A percentile compares a stretch with the other conserved stretches of the same genome.
Evolutionary conservation across 495 filamentous ascomycete species (phyloP).

Genomic region (Aspergillus biplanus): DNA sequence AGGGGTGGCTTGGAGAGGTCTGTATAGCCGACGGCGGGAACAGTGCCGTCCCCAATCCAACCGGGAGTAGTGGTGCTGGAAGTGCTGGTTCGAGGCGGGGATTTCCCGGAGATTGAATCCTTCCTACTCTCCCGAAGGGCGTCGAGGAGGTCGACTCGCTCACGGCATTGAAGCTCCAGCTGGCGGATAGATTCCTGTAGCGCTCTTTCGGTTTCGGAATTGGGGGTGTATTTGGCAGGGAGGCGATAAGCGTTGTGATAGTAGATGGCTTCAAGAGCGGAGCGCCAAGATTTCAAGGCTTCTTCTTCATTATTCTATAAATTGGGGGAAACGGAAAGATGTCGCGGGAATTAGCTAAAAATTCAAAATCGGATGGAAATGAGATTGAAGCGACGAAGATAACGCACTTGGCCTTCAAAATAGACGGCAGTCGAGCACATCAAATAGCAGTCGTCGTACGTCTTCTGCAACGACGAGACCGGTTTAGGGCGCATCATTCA

Average conservation of each 20-base stretch:
- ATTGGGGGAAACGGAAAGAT: no score
- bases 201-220: constrained; percentile 82
- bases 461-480: constrained; percentile 87
- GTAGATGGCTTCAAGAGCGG: constrained; percentile 88
- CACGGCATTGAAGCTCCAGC: constrained; percentile 91
- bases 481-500: constrained; percentile 81
- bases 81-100: constrained; percentile 17
- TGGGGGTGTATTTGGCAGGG: constrained; percentile 69
- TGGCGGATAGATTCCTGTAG: constrained; percentile 78
- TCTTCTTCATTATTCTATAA: constrained; percentile 86
- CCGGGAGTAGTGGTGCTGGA: constrained; percentile 42
- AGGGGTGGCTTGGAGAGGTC: constrained; percentile 73
- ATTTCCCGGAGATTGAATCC: constrained; percentile 48
- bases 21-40: constrained; percentile 76
- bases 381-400: background rate
- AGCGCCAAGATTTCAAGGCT: constrained; percentile 89
- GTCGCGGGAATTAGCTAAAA: no score
- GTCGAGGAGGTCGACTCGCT: constrained; percentile 86
- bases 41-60: constrained; percentile 78
- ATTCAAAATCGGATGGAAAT: background rate
- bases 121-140: constrained; percentile 76
- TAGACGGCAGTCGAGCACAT: constrained; percentile 94
- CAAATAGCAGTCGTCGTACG: constrained; percentile 93
- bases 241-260: constrained; percentile 80
- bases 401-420: constrained; percentile 81